These are phyloP conservation scores for Candida krabiensis DNA, from an alignment of 805 yeast species.

Conservation along the genomic window DNA sequence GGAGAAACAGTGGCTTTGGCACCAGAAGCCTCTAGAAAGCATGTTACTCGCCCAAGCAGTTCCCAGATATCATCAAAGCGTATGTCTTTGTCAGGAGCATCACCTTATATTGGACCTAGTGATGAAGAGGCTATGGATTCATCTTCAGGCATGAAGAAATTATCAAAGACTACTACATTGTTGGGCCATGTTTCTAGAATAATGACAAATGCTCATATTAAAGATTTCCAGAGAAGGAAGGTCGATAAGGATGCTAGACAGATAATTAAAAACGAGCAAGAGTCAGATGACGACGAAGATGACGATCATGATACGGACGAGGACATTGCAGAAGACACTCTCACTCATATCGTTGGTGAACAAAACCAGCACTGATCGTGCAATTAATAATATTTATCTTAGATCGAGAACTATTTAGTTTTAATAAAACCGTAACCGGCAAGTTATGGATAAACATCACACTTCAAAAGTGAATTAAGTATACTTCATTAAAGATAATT, in stretches of 20 bases:
- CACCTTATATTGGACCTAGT: background rate
- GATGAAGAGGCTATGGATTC: background rate
- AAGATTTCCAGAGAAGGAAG: constrained; percentile 77
- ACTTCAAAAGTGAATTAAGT: no score
- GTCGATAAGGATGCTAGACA: constrained; percentile 19
- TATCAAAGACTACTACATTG: constrained; percentile 18
- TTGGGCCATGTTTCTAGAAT: constrained; percentile 50
- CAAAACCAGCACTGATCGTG: no score
- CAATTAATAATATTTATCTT: background rate
- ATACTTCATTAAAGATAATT: background rate
- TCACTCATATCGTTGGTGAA: no score
- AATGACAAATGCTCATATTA: constrained; percentile 74
- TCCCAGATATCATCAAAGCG: background rate
- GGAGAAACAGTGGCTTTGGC: background rate
- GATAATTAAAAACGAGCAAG: constrained; percentile 20
- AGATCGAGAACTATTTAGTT: no score
- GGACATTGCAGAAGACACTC: constrained; percentile 28
- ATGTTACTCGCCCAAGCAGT: background rate
- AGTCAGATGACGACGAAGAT: constrained; percentile 16
- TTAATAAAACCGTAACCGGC: no score
- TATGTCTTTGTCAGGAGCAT: background rate
- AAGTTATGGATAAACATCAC: no score
- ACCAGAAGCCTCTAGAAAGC: background rate
- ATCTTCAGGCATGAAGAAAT: constrained; percentile 1
- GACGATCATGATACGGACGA: constrained; percentile 35